Conservation (phyloP, 176 grass and related monocot species). For the Musa beccarii region DNA sequence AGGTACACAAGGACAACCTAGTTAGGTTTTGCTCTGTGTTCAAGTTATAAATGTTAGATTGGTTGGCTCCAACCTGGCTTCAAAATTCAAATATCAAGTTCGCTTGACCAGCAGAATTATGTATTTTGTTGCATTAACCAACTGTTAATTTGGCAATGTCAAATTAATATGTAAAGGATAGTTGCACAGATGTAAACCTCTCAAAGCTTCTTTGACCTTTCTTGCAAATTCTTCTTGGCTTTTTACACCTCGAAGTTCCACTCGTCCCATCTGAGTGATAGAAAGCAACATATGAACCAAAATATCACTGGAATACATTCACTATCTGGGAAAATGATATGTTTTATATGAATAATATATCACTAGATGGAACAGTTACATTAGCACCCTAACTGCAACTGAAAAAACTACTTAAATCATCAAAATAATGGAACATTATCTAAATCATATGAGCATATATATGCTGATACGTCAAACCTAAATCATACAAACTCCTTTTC, state of each 20-base stretch:
- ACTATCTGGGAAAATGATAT: neutral
- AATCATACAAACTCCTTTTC: no score
- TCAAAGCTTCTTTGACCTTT: constrained; percentile 47
- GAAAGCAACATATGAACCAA: neutral
- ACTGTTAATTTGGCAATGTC: neutral
- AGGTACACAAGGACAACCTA: neutral
- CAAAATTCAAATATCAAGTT: neutral
- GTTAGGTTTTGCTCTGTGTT: neutral
- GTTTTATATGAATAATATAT: neutral
- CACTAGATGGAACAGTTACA: neutral
- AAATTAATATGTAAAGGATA: neutral
- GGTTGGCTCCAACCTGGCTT: neutral
- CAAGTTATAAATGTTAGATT: neutral
- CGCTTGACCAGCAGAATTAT: neutral
- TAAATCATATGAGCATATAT: neutral
- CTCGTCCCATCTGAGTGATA: constrained; percentile 38
- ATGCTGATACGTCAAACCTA: neutral
- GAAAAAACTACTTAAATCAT: neutral
- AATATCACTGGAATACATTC: neutral
- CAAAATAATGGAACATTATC: neutral
- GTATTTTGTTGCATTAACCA: neutral
- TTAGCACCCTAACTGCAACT: neutral
- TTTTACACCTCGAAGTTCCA: constrained; percentile 49
- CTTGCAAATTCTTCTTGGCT: constrained; percentile 56
- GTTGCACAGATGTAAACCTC: constrained; percentile 30